Conservation (phyloP, 2,329 filamentous ascomycete genomes). For the Myriosclerotinia duriaeana region DNA sequence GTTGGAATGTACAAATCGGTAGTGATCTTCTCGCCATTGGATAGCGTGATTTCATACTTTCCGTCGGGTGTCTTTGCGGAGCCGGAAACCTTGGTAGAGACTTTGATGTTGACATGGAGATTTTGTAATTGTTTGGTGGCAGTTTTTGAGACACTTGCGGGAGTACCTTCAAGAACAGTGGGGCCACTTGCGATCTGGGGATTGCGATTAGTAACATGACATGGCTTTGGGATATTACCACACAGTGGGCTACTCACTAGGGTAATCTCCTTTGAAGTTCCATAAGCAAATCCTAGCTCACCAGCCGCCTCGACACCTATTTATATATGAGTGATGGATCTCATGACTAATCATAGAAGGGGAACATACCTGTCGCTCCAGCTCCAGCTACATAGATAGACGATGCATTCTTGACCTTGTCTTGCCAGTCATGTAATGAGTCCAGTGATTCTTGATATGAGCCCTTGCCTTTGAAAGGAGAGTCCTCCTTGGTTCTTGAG, state of each 20-base stretch:
- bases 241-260: slow-evolving; percentile 38
- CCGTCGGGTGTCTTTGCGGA: slow-evolving; percentile 45
- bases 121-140: slow-evolving; percentile 48
- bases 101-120: slow-evolving; percentile 52
- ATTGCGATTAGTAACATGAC: slow-evolving; percentile 1
- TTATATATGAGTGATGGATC: not conserved
- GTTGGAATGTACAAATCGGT: slow-evolving; percentile 59
- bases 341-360: not conserved
- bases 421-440: slow-evolving; percentile 31
- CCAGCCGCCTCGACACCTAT: slow-evolving; percentile 39
- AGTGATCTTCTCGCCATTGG: slow-evolving; percentile 48
- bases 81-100: slow-evolving; percentile 46
- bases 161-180: slow-evolving; percentile 32
- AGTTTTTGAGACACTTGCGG: slow-evolving; percentile 31
- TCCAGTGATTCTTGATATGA: slow-evolving; percentile 41
- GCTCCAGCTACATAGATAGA: slow-evolving; percentile 39
- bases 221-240: not conserved
- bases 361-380: slow-evolving; percentile 36
- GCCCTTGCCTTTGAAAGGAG: slow-evolving; percentile 51
- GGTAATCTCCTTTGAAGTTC: slow-evolving; percentile 36
- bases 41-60: slow-evolving; percentile 52
- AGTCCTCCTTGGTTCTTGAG: slow-evolving; percentile 44
- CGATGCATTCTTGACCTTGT: slow-evolving; percentile 30
- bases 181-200: slow-evolving; percentile 40
- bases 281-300: slow-evolving; percentile 40